Conservation (phyloP, 306 rosid species). For the Glycine soja region DNA sequence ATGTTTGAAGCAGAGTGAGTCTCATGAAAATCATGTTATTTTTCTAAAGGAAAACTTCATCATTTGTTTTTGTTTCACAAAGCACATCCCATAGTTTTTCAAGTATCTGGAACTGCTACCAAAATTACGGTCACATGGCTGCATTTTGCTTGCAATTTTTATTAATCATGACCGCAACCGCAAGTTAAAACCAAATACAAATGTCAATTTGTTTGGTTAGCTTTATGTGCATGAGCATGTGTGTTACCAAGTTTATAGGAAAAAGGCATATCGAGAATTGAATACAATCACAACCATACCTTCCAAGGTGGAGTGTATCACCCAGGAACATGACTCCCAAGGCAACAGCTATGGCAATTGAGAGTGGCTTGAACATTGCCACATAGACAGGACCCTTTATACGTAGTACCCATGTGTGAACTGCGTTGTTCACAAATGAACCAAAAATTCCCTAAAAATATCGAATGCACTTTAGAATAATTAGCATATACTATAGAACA, state of each 20-base stretch:
- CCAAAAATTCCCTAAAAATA: slow-evolving; percentile 77
- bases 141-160: background rate
- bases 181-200: background rate
- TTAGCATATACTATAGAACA: background rate
- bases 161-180: background rate
- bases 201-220: background rate
- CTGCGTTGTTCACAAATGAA: slow-evolving; percentile 76
- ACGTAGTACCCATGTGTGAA: slow-evolving; percentile 82
- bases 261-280: slow-evolving; percentile 13
- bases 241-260: background rate
- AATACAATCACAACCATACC: slow-evolving; percentile 38
- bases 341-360: slow-evolving; percentile 52
- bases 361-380: slow-evolving; percentile 57
- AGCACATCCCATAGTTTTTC: background rate
- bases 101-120: background rate
- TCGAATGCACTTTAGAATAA: slow-evolving; percentile 17
- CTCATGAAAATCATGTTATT: background rate
- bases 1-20: background rate
- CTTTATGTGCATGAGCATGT: background rate
- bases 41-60: background rate
- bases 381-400: slow-evolving; percentile 75
- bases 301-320: slow-evolving; percentile 66
- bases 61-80: background rate
- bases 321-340: slow-evolving; percentile 84
- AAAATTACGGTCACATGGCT: background rate